Conservation (phyloP, 2,329 filamentous ascomycete species). For the Ilyonectria mors-panacis region DNA sequence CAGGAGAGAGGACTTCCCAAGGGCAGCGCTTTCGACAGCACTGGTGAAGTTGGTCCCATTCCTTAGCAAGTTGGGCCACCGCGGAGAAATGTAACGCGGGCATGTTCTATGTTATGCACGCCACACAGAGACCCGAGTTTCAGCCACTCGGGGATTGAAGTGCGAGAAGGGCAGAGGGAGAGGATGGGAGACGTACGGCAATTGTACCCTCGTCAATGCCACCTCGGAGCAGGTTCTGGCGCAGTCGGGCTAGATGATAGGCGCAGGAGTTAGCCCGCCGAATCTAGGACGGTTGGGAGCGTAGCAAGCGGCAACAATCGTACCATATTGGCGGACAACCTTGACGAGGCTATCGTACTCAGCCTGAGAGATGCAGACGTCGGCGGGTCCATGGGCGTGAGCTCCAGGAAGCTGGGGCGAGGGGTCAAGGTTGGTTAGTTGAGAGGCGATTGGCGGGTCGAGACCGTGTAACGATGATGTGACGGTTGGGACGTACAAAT, state of each 20-base stretch:
- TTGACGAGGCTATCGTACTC: conserved; percentile 75
- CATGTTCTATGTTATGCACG: neutral
- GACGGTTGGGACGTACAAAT: conserved; percentile 17
- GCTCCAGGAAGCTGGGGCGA: conserved; percentile 21
- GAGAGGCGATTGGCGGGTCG: conserved; percentile 6
- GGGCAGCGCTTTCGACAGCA: neutral
- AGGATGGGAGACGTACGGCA: conserved; percentile 55
- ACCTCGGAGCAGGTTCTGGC: conserved; percentile 63
- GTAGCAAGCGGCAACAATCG: conserved; percentile 27
- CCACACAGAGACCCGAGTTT: neutral
- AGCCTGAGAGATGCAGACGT: conserved; percentile 69
- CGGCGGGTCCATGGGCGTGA: conserved; percentile 33
- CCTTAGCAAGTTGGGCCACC: neutral
- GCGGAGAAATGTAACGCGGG: neutral
- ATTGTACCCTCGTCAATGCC: conserved; percentile 65
- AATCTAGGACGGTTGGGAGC: neutral
- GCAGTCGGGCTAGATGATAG: conserved; percentile 39
- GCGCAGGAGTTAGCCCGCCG: conserved; percentile 15
- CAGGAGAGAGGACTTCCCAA: conserved; percentile 4
- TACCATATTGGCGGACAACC: conserved; percentile 69
- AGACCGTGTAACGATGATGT: conserved; percentile 1
- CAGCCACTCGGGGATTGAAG: neutral
- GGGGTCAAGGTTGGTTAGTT: conserved; percentile 5
- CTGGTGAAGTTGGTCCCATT: neutral
- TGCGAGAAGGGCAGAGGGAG: neutral